Evolutionary conservation across 2,329 filamentous ascomycete genomes (phyloP), one percentile per base, ranked within the genome.

Genomic region (Aspergillus pseudoterreus): DNA sequence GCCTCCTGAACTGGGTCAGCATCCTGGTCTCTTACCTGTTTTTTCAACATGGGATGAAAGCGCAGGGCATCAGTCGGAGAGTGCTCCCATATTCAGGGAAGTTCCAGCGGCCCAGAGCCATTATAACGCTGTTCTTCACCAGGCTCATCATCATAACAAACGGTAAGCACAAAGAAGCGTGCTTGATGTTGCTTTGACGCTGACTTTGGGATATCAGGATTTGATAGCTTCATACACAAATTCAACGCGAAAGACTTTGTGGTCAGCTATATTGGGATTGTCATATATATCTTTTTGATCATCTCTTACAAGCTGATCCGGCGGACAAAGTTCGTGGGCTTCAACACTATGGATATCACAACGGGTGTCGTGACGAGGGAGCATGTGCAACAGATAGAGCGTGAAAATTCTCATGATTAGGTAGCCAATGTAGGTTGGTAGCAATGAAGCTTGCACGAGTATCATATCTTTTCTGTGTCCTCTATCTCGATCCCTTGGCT

Each of bases 131-230:
- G 1, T 61, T 78, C 15, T 64, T 83, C 38, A 78, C 87, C 24
- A 61, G 67, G 1, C 67, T 87, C 15, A 72, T 89, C 8, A 82
- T 80, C 2, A 67, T 89, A 5, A 83, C 86, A 55, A 87, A 86
- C 57, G 86, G 85, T 42, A 10, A 22, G 39, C 24, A 14, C 6
- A 4, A 17, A 6, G 39, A 12, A 6, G 5, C 2, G 15, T 42
- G 11, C 2, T n/a, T 10, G 17, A 19, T 42, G 11, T 22, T 42
- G 11, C 1, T 42, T 17, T 17, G 2, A 22, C 1, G 19, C 39
- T 42, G 11, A 42, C 1, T 89, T 88, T 67, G 78, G 82, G 33
- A 52, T 53, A 2, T 64, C 63, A 42, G 39, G 39, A 21, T 42
- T 42, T 14, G 17, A n/a, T 2, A 22, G 10, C 17, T 60, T 63